Evolutionary conservation across 2,329 filamentous ascomycete species (phyloP), one percentile per base, ranked within the genome.

Genomic region (Gremmenia infestans): DNA sequence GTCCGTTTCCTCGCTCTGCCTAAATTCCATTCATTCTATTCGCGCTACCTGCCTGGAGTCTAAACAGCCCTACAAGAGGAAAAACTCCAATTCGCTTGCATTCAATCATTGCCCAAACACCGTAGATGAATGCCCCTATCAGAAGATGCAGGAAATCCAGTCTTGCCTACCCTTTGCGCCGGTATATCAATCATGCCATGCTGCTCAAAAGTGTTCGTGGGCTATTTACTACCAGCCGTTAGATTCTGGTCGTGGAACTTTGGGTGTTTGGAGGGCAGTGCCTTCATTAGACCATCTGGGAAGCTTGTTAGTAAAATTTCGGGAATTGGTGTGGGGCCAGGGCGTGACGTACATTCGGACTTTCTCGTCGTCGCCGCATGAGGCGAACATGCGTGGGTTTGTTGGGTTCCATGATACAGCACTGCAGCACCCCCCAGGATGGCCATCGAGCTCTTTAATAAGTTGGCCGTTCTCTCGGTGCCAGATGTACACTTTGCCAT

Each of bases 401-500:
- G 76, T 79, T 1, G 94, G 92, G 66, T 93, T 94, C 93, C 94
- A 99, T 22, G 87, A 81, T 39, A 95, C 88, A 7, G 90, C 83
- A 69, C 97, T 97, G 61, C 94, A 93, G 58, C 83, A 86, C 36
- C 91, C 87, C 12, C 81, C 80, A 6, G 77, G 75, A 65, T 97
- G 93, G 0, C 86, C 92, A 35, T 84, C 80, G 2, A 97, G 76
- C 48, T 82, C 86, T 67, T 91, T 89, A 5, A 99, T 83, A 0
- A 87, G 78, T 5, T 81, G 78, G 5, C 90, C 91, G 37, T 88
- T 90, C 55, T 86, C 87, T 71, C 91, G 94, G 71, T 96, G 89
- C 91, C 92, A 97, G 59, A 99, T 89, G 69, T 91, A 87, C 43
- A 97, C 81, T 54, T 81, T 79, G 2, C 84, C 83, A 60, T 85